Evolutionary conservation across 2,329 filamentous ascomycete species (phyloP), one percentile per base, ranked within the genome.

Genomic region (Parafenestella ontariensis): DNA sequence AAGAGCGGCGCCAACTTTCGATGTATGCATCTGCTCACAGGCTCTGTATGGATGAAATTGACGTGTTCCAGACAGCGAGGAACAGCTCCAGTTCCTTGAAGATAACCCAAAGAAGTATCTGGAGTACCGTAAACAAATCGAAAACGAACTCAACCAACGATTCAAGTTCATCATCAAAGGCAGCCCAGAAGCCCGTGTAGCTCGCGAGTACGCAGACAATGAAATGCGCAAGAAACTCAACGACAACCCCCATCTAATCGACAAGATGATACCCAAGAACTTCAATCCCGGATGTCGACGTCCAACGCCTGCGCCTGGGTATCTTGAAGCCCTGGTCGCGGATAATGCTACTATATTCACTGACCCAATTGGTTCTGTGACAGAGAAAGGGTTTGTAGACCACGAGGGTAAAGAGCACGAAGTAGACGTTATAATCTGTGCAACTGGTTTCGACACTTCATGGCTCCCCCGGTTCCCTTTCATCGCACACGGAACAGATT

Each of bases 91-190:
- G 11, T 78, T 60, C 53, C 68, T 80, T 4, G 54, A 70, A 44
- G 58, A 77, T 3, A 75, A 81, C 46, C 78, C 79, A 0, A 66
- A 75, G 33, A 77, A 77, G 36, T 80, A 81, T 46, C 71, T 80
- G 26, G 77, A 79, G 56, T 81, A 81, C 57, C 76, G 78, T 54
- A 81, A 80, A 62, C 73, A 78, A 49, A 76, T 82, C 49, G 79
- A 82, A 54, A 77, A 77, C 54, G 79, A 81, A 55, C 73, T 85
- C 15, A 85, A 83, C 54, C 77, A 79, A 41, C 75, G 80, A 5
- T 85, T 84, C 74, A 81, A 80, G 41, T 80, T 84, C 68, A 83
- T 83, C 62, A 71, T 81, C 58, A 82, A 81, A 62, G 79, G 78
- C n/a, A 78, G 75, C 6, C 52, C 75, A 46, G 79, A 81, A 69